Evolutionary conservation across 2,329 filamentous ascomycete genomes (phyloP).

Genomic region (Colletotrichum magnum): DNA sequence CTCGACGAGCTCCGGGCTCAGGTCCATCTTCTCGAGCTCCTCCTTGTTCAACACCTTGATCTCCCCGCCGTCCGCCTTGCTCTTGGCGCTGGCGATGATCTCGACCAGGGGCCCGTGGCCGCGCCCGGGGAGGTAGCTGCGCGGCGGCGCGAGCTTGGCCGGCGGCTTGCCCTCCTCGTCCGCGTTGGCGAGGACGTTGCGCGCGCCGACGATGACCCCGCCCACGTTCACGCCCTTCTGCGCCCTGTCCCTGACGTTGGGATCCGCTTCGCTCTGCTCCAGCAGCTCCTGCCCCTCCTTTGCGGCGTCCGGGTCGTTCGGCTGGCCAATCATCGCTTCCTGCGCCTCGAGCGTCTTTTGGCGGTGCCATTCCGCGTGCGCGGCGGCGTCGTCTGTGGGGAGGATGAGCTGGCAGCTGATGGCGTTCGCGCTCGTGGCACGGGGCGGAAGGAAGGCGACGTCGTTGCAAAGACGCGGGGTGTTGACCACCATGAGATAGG

Average conservation of each 20-base stretch:
- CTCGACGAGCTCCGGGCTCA: conserved; percentile 78
- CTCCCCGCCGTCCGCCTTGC: conserved; percentile 72
- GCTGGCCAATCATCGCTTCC: conserved; percentile 50
- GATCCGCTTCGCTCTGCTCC: conserved; percentile 13
- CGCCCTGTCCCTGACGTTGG: conserved; percentile 38
- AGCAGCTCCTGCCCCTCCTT: conserved; percentile 16
- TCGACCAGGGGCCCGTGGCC: conserved; percentile 48
- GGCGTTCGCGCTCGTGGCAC: conserved; percentile 80
- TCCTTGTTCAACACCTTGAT: conserved; percentile 73
- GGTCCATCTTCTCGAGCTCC: conserved; percentile 77
- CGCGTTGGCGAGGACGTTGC: conserved; percentile 61
- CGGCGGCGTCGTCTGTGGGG: conserved; percentile 61
- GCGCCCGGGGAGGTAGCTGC: conserved; percentile 53
- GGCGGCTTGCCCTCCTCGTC: conserved; percentile 63
- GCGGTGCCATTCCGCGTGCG: conserved; percentile 46
- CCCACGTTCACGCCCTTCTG: conserved; percentile 60
- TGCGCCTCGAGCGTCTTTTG: conserved; percentile 55
- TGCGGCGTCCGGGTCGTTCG: conserved; percentile 20
- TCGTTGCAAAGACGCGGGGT: conserved; percentile 91
- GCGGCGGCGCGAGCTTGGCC: conserved; percentile 61
- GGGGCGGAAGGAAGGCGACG: conserved; percentile 86
- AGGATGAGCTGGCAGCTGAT: conserved; percentile 84
- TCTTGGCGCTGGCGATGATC: conserved; percentile 60
- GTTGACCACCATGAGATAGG: conserved; percentile 93
- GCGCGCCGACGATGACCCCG: conserved; percentile 67